Evolutionary conservation across 139 green algal species (phyloP), one percentile per base, ranked within the genome.

Genomic region (Micractinium sp.): DNA sequence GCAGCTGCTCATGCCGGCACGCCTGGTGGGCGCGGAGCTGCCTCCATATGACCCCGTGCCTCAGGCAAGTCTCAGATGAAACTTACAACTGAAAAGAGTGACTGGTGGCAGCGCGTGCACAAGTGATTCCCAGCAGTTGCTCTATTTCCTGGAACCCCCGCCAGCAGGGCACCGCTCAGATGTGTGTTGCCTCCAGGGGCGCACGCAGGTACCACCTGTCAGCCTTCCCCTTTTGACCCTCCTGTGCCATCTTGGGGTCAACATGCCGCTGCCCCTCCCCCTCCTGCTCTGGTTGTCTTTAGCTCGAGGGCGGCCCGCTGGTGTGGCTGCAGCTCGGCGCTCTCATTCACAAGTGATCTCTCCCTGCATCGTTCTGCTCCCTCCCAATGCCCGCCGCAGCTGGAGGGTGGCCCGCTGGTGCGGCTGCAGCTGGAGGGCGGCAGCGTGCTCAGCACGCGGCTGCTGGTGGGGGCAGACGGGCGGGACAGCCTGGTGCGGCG

Each of bases 391-490:
- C 25, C 14, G 2, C 1, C 33, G 33, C 74, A 80, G 74, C 74
- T 53, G 13, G 47, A 35, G 71, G 85, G 73, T 20, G 71, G 38
- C 9, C 77, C 81, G 1, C 85, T 90, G 38, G 85, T 82, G 5
- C 47, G 36, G n/a, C 23, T 92, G 56, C 35, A 75, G 3, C 67
- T 94, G 13, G 81, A 82, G 29, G 75, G 60, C 18, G 87, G 91
- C 29, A 29, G 66, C 60, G 80, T 31, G 22, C 23, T 92, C 31
- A 71, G 75, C 7, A 88, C 92, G 12, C 82, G 90, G 27, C 91
- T 94, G 77, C 92, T 98, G n/a, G 95, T 98, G 63, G 96, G 92
- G 1, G 96, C 96, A 5, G 96, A 98, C 85, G 96, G 96, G 0
- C 91, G 89, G 12, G 78, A 67, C 67, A 96, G 93, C 23, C 88